Percentiles rank a stretch among this genome's conserved stretches.
Conservation (phyloP, 345 rosid species). For the Citropsis articulata region DNA sequence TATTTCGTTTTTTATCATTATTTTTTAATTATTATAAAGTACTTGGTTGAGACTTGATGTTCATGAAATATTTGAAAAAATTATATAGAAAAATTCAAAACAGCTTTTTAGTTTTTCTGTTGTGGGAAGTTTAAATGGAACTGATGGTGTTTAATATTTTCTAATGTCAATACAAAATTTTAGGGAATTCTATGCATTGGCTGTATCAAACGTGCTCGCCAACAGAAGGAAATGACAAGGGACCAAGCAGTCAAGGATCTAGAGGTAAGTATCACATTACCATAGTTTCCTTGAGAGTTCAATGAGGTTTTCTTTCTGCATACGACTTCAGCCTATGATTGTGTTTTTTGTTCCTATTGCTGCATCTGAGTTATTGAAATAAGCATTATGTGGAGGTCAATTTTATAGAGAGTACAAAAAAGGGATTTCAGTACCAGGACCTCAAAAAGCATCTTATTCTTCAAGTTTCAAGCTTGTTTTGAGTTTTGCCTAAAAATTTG, state of each 20-base stretch:
- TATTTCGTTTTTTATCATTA: background rate
- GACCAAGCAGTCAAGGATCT: conserved; percentile 81
- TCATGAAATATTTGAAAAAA: background rate
- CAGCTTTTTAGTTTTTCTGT: background rate
- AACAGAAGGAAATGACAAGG: conserved; percentile 62
- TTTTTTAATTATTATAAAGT: too few species aligned
- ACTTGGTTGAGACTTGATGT: background rate
- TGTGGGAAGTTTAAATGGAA: background rate
- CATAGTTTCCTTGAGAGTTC: background rate
- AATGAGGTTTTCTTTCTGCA: background rate
- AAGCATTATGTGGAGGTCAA: background rate
- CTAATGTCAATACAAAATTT: background rate
- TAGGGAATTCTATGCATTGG: conserved; percentile 94
- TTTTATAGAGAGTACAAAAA: background rate
- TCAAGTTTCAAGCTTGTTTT: too few species aligned
- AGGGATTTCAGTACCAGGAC: background rate
- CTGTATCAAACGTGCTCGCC: conserved; percentile 73
- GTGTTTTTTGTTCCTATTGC: background rate
- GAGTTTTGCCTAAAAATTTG: background rate
- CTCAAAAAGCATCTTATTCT: background rate
- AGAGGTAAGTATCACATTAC: conserved; percentile 48
- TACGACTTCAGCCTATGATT: background rate
- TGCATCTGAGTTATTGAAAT: background rate
- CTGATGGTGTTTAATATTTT: background rate
- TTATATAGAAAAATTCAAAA: background rate